A percentile compares a stretch with the other conserved stretches of the same genome.
phyloP scores from a whole-genome alignment of 2,329 filamentous ascomycete genomes.

The Colletotrichum horii region DNA sequence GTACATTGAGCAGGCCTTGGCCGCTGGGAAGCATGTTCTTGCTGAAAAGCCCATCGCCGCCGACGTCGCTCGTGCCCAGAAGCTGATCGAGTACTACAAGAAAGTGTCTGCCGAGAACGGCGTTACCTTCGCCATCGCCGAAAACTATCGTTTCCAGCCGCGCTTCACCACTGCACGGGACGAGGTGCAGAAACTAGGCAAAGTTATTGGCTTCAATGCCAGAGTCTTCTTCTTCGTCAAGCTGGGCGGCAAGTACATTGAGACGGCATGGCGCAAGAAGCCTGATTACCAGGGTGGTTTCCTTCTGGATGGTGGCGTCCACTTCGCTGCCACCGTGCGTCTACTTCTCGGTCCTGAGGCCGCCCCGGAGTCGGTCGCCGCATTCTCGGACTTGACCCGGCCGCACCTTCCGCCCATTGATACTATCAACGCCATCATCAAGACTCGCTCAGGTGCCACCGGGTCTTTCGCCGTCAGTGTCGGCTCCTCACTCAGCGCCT shows the following conservation, averaged over 20 bases:
- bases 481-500: constrained; percentile 58
- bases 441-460: constrained; percentile 56
- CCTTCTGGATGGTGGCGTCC: constrained; percentile 77
- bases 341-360: constrained; percentile 53
- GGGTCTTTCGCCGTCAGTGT: constrained; percentile 64
- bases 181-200: constrained; percentile 53
- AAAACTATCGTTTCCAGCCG: constrained; percentile 73
- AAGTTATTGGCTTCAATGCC: constrained; percentile 41
- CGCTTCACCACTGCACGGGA: constrained; percentile 53
- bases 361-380: constrained; percentile 52
- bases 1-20: constrained; percentile 62
- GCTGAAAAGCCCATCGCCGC: constrained; percentile 73
- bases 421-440: constrained; percentile 65
- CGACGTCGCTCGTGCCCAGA: constrained; percentile 52
- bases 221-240: constrained; percentile 49
- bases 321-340: constrained; percentile 69
- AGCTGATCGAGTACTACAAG: constrained; percentile 42
- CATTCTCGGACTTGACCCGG: constrained; percentile 52
- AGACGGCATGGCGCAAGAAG: constrained; percentile 62
- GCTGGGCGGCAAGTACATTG: constrained; percentile 20
- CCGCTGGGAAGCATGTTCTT: constrained; percentile 73
- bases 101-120: constrained; percentile 27
- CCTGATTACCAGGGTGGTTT: constrained; percentile 79
- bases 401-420: constrained; percentile 69
- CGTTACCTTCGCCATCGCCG: constrained; percentile 66